A percentile compares a stretch with the other conserved stretches of the same genome.
Evolutionary conservation across 2,329 filamentous ascomycete genomes (phyloP).

Genomic region (Fonsecaea pugnacius): DNA sequence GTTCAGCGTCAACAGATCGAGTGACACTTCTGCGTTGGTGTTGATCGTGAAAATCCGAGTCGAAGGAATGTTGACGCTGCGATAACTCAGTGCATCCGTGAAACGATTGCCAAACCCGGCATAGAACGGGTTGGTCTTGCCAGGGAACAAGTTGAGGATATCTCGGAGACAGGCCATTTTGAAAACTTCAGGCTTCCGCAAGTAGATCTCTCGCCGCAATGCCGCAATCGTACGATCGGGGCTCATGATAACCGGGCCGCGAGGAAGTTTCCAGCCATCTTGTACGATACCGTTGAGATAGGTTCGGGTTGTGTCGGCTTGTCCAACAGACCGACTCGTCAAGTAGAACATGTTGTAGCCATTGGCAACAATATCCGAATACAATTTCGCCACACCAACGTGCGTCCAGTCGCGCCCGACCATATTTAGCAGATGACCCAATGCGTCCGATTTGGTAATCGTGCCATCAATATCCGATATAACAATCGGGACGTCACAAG

Average conservation of each 20-base stretch:
- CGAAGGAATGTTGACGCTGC: constrained; percentile 91
- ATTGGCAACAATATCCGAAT: constrained; percentile 91
- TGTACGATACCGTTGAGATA: constrained; percentile 90
- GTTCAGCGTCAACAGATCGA: constrained; percentile 87
- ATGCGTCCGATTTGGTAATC: constrained; percentile 94
- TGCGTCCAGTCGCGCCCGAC: constrained; percentile 99
- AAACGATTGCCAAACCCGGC: constrained; percentile 96
- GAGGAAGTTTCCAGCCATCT: constrained; percentile 81
- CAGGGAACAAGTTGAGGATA: constrained; percentile 84
- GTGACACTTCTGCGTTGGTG: constrained; percentile 90
- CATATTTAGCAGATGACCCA: constrained; percentile 94
- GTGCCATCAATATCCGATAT: constrained; percentile 99
- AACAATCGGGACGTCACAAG: constrained; percentile 85
- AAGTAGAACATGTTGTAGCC: constrained; percentile 99
- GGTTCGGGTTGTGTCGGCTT: constrained; percentile 84
- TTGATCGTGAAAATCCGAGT: constrained; percentile 99
- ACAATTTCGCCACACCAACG: constrained; percentile 92
- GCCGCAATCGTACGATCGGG: constrained; percentile 95
- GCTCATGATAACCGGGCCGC: constrained; percentile 90
- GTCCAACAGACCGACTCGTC: constrained; percentile 89
- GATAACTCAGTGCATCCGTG: constrained; percentile 94
- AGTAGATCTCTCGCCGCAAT: constrained; percentile 85
- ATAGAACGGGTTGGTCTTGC: constrained; percentile 82
- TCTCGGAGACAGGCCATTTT: constrained; percentile 98
- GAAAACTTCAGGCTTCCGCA: constrained; percentile 96